phyloP scores from a whole-genome alignment of 2,329 filamentous ascomycete species.

The Tolypocladium album region DNA sequence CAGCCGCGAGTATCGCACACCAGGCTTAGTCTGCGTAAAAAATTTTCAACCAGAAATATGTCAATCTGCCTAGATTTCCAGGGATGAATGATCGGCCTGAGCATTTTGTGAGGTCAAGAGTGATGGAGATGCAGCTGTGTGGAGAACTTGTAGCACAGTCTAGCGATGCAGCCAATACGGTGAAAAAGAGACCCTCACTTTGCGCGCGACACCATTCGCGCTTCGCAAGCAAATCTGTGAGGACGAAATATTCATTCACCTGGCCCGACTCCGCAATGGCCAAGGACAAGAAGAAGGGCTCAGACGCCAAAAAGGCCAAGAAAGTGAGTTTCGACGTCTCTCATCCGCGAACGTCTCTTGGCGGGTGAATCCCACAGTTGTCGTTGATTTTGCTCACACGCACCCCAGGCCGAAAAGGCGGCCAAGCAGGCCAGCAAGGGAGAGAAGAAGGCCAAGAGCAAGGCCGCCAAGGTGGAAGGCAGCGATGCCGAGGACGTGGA shows the following conservation, averaged over 20 bases:
- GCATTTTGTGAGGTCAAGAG: background rate
- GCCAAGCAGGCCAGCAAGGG: conserved; percentile 81
- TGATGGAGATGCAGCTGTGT: background rate
- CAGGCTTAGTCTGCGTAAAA: background rate
- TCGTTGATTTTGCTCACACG: background rate
- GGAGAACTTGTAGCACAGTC: background rate
- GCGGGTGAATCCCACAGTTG: background rate
- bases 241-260: background rate
- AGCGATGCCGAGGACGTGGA: conserved; percentile 90
- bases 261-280: conserved; percentile 24
- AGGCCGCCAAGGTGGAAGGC: conserved; percentile 61
- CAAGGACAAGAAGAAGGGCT: conserved; percentile 41
- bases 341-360: background rate
- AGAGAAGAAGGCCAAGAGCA: conserved; percentile 71
- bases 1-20: background rate
- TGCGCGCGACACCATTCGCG: background rate
- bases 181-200: background rate
- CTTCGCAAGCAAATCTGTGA: background rate
- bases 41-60: background rate
- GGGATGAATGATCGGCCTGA: background rate
- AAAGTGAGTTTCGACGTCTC: conserved; percentile 20
- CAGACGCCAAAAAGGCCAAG: conserved; percentile 39
- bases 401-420: conserved; percentile 46
- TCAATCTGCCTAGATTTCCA: background rate
- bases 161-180: background rate